Conservation (phyloP, 257 asterid species). For the Voacanga thouarsii region DNA sequence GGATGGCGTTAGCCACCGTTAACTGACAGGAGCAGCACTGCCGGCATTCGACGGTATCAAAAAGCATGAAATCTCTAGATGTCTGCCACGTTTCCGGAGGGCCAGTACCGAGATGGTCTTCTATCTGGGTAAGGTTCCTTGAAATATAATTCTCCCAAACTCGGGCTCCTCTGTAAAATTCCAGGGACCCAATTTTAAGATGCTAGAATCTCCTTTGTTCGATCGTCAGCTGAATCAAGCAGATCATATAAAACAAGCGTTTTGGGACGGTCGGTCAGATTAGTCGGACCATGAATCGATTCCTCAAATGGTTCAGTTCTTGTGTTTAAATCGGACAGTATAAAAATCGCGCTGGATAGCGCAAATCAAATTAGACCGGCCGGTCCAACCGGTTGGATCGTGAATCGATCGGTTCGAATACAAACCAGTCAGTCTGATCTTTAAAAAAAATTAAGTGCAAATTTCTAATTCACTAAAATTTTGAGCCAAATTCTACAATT, state of each 20-base stretch:
- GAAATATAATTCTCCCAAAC: conserved; percentile 18
- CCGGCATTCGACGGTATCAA: conserved; percentile 24
- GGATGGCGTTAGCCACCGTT: conserved; percentile 20
- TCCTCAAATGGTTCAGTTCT: too few species aligned
- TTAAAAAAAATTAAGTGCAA: too few species aligned
- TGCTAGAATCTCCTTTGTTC: conserved; percentile 8
- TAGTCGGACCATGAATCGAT: too few species aligned
- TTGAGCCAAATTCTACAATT: too few species aligned
- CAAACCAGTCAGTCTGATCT: too few species aligned
- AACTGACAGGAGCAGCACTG: conserved; percentile 18
- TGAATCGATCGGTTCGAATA: too few species aligned
- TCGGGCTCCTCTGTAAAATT: conserved; percentile 12
- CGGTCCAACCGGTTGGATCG: too few species aligned
- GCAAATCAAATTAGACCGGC: too few species aligned
- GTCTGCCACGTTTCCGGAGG: conserved; percentile 41
- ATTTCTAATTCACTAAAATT: too few species aligned
- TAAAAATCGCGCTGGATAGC: too few species aligned
- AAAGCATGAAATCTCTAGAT: neutral
- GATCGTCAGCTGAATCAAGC: neutral
- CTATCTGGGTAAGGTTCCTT: conserved; percentile 41
- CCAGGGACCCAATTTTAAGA: neutral
- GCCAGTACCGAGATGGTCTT: neutral
- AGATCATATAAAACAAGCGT: neutral
- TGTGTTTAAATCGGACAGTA: too few species aligned
- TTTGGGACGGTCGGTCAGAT: too few species aligned